Evolutionary conservation across 2,329 filamentous ascomycete species (phyloP), one percentile per base, ranked within the genome.

Genomic region (Penicillium sp.): DNA sequence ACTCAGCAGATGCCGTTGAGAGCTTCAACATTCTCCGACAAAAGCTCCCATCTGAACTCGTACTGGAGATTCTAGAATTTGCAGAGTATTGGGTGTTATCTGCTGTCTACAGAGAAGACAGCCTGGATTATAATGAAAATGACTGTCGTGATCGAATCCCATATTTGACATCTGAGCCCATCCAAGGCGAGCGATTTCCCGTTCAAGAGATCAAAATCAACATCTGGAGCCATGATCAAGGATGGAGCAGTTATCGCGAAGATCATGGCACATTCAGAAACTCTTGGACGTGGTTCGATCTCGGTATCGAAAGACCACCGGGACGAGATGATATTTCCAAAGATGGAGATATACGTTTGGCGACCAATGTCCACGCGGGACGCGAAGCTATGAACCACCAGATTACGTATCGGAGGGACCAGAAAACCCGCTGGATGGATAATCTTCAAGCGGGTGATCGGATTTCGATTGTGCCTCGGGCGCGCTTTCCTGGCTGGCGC

Each of bases 281-380:
- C 21, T 56, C 59, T 4, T 56, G 52, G 59, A 61, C 56, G 1
- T 61, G 59, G 59, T 61, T 59, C 13, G 59, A 59, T 2, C 52
- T 61, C 12, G 49, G 3, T 6, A 56, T 56, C 23, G 29, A 56
- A 21, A 31, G 49, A 21, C 33, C 48, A 6, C 17, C 12, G 15
- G 38, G 48, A 17, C 48, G 52, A 35, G 21, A 41, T 13, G 56
- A 55, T 44, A 44, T 51, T 3, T 27, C 21, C 13, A 27, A 35
- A 9, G 17, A 15, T 8, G 17, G 35, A 9, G 4, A 49, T 5
- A 12, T 43, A 17, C 52, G 52, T 15, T 10, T 59, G 6, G 39
- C 25, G 17, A 53, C 48, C 12, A 61, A 61, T 56, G 44, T 61
- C 13, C 56, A 59, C 42, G 59, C 52, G 5, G n/a, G 15, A 25